Conservation (phyloP, 176 grass and related monocot species). For the Puya raimondii region DNA sequence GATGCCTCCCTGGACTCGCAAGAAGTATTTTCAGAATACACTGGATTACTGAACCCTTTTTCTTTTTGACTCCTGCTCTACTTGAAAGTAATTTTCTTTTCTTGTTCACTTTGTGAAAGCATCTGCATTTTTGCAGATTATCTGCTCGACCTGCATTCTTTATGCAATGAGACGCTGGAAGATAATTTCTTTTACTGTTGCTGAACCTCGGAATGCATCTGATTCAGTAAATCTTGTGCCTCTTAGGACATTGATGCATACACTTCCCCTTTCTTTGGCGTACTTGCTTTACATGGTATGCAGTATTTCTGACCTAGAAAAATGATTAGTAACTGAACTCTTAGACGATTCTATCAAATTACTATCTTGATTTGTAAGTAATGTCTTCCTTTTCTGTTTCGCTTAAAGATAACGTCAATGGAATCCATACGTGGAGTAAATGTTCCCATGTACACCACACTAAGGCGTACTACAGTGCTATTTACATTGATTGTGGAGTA, state of each 20-base stretch:
- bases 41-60: no score
- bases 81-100: slow-evolving; percentile 3
- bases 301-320: background rate
- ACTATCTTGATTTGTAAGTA: slow-evolving; percentile 24
- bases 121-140: slow-evolving; percentile 54
- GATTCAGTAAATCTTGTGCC: slow-evolving; percentile 63
- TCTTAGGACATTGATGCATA: slow-evolving; percentile 60
- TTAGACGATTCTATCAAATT: background rate
- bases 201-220: slow-evolving; percentile 49
- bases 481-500: slow-evolving; percentile 99
- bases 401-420: slow-evolving; percentile 89
- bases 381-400: slow-evolving; percentile 16
- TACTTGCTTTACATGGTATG: slow-evolving; percentile 99
- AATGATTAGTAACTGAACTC: background rate
- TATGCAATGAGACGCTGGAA: slow-evolving; percentile 79
- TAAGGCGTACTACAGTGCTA: slow-evolving; percentile 90
- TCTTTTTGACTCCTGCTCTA: no score
- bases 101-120: background rate
- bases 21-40: no score
- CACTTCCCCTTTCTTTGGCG: slow-evolving; percentile 81
- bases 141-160: slow-evolving; percentile 69
- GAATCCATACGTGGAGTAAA: slow-evolving; percentile 98
- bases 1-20: no score
- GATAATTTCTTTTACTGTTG: slow-evolving; percentile 76
- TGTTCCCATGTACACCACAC: slow-evolving; percentile 98